Conservation (phyloP, 495 filamentous ascomycete species). For the Glarea lozoyensis region DNA sequence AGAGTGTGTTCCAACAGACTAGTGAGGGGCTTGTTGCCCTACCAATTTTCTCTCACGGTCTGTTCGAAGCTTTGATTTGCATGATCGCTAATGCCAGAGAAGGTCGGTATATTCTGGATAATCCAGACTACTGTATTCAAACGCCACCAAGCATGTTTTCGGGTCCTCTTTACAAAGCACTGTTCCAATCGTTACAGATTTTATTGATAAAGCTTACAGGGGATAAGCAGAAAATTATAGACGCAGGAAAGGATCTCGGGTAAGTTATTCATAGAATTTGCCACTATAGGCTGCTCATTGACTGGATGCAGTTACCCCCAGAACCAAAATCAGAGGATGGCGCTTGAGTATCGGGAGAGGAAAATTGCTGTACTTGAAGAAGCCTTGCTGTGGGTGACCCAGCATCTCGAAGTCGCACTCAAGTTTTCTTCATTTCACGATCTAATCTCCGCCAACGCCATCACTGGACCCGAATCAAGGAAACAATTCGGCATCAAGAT, state of each 20-base stretch:
- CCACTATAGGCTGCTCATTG: neutral
- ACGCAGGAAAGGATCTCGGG: neutral
- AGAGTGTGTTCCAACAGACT: neutral
- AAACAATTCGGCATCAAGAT: too few relatives aligned
- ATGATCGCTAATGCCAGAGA: constrained; percentile 16
- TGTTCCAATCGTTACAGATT: constrained; percentile 1
- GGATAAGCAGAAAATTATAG: constrained; percentile 6
- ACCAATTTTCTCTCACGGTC: constrained; percentile 8
- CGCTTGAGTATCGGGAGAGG: constrained; percentile 7
- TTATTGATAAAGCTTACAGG: constrained; percentile 6
- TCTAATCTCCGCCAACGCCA: too few relatives aligned
- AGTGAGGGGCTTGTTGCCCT: neutral
- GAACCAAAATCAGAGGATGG: constrained; percentile 16
- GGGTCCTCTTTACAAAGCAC: constrained; percentile 2
- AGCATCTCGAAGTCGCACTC: neutral
- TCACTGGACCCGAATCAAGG: too few relatives aligned
- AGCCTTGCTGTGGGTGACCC: neutral
- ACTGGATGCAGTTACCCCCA: constrained; percentile 6
- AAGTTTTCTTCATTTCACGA: too few relatives aligned
- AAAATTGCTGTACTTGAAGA: constrained; percentile 4
- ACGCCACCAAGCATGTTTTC: neutral
- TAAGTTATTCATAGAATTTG: constrained; percentile 1
- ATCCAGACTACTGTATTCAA: constrained; percentile 8
- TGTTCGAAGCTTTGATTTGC: constrained; percentile 14
- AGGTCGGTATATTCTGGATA: neutral